Evolutionary conservation across 345 rosid genomes (phyloP), one percentile per base, ranked within the genome.

Genomic region (Erucastrum elatum): DNA sequence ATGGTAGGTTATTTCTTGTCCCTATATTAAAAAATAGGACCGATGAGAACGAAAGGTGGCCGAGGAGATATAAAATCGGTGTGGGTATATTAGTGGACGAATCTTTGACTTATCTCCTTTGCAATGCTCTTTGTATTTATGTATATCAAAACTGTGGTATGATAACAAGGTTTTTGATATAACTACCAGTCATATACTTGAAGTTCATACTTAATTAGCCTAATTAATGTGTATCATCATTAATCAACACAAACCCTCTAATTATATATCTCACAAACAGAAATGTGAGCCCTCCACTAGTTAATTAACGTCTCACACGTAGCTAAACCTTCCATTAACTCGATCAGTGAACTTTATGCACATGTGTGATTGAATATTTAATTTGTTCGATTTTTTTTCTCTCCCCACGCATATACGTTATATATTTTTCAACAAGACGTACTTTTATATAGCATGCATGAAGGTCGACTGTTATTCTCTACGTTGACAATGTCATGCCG

Each of bases 41-140:
- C 55, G 16, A 27, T 75, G 66, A 66, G 37, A 66, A 65, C 11
- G 16, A 34, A 34, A 34, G 71, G 56, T 55, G 63, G 70, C 77
- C 56, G 27, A 33, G 62, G 33, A 46, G 25, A 46, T 62, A 61
- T 8, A 4, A 3, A 7, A 65, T 16, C 4, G 49, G 11, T 30
- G 34, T 17, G 37, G 6, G 2, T 49, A 30, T 13, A 72, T 5
- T 12, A 33, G 70, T 64, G 41, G 61, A 46, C 33, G 49, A 64
- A 74, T 31, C 26, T 74, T 74, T 17, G 35, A 64, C 64, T 74
- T 74, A 51, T n/a, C 6, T 51, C 64, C 35, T 64, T 15, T 34
- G 49, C 37, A 53, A 64, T 46, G 46, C 21, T 44, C 53, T 44
- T 62, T 21, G 1, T 61, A 29, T 44, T 2, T 29, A 29, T 29